phyloP scores from a whole-genome alignment of 2,329 filamentous ascomycete species.

The Epichloe hybrida region DNA sequence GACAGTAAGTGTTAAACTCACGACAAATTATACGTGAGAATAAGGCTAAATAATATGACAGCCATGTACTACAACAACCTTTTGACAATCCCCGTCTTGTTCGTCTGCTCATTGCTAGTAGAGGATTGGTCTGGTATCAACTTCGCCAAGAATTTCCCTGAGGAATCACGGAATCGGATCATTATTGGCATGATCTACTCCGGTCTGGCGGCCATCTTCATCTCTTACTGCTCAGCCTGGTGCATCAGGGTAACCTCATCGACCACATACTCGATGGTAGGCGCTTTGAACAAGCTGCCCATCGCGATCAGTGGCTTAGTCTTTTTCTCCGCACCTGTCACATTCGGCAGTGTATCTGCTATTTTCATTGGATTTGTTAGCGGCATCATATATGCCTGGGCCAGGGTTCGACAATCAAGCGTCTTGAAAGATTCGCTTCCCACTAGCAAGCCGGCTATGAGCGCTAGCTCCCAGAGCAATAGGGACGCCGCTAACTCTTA shows the following conservation, averaged over 20 bases:
- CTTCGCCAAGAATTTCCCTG: conserved; percentile 75
- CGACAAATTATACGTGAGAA: not conserved
- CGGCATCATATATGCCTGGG: conserved; percentile 68
- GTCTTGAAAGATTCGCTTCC: conserved; percentile 53
- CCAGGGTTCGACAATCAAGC: conserved; percentile 53
- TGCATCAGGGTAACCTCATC: conserved; percentile 95
- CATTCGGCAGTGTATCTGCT: conserved; percentile 79
- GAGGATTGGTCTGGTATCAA: conserved; percentile 91
- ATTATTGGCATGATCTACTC: conserved; percentile 87
- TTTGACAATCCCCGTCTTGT: conserved; percentile 89
- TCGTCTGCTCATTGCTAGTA: conserved; percentile 65
- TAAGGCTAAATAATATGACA: conserved; percentile 28
- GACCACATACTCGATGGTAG: conserved; percentile 98
- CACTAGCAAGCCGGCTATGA: conserved; percentile 56
- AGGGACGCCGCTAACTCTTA: conserved; percentile 61
- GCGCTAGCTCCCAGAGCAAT: conserved; percentile 83
- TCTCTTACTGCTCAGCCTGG: conserved; percentile 99
- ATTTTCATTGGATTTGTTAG: conserved; percentile 86
- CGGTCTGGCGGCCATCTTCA: conserved; percentile 85
- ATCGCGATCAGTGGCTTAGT: conserved; percentile 84
- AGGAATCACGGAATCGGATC: conserved; percentile 64
- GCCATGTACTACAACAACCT: conserved; percentile 99
- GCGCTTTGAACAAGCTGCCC: conserved; percentile 93
- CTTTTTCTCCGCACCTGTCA: conserved; percentile 92
- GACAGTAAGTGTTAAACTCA: conserved; percentile 60